Evolutionary conservation across 2,329 filamentous ascomycete species (phyloP).

Genomic region (Knoxdaviesia capensis): DNA sequence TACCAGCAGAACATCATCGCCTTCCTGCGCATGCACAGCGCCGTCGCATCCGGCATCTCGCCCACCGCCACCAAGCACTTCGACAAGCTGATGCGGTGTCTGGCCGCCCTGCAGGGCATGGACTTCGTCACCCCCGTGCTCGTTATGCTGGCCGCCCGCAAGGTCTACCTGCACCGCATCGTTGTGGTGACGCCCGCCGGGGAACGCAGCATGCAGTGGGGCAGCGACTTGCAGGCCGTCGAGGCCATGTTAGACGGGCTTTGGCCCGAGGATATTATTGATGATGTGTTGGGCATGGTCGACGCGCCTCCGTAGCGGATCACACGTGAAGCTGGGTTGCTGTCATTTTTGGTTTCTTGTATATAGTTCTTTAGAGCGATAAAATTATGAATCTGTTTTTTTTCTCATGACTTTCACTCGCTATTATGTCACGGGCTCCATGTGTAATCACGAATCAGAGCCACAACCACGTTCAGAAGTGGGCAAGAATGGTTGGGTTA

Average conservation of each 20-base stretch:
- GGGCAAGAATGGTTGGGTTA: no score
- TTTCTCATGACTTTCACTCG: neutral
- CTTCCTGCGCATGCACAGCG: slow-evolving; percentile 75
- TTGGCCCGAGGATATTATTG: slow-evolving; percentile 40
- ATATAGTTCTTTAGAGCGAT: no score
- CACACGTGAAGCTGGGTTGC: no score
- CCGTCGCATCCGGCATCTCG: slow-evolving; percentile 59
- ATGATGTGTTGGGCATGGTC: slow-evolving; percentile 40
- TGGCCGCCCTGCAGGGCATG: slow-evolving; percentile 66
- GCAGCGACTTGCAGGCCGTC: slow-evolving; percentile 56
- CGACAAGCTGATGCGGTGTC: slow-evolving; percentile 42
- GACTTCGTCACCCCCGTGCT: slow-evolving; percentile 71
- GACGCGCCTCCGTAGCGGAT: slow-evolving; percentile 20
- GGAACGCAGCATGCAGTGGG: slow-evolving; percentile 86
- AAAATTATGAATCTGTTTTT: neutral
- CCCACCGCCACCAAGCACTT: slow-evolving; percentile 65
- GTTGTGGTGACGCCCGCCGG: slow-evolving; percentile 44
- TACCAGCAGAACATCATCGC: slow-evolving; percentile 79
- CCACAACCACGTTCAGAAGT: no score
- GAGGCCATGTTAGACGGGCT: slow-evolving; percentile 41
- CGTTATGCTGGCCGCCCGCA: slow-evolving; percentile 61
- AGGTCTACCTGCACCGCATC: slow-evolving; percentile 77
- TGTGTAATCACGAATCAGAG: no score
- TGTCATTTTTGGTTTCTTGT: neutral
- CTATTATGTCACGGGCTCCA: no score